Evolutionary conservation across 2,329 filamentous ascomycete genomes (phyloP), one percentile per base, ranked within the genome.

Genomic region (Trichoderma sp.): DNA sequence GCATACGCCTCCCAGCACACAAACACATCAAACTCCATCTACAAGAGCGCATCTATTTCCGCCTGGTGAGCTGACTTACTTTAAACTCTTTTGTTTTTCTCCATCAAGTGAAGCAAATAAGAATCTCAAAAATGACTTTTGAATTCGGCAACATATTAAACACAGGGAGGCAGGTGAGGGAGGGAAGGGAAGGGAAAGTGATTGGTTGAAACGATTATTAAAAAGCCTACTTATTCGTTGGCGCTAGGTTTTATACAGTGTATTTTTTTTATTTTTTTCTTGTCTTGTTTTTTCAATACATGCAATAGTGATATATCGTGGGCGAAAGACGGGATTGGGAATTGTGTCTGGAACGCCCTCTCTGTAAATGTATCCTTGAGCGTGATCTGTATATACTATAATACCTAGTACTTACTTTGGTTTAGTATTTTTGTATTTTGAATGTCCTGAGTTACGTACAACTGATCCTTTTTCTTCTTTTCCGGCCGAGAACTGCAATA

Each of bases 191-290:
- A 56, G 51, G 36, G 32, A 58, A 21, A 36, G 14, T 18, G 34
- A 21, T 47, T 47, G 36, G 36, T 26, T 68, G 65, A 56, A 68
- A 68, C 47, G 65, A 51, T 51, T 30, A 21, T 24, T 47, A 60
- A 66, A 68, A 68, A 68, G 56, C 36, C 28, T 32, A 60, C 53
- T 60, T 32, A 14, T 15, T 24, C 28, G 26, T 43, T 18, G 65
- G 65, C 56, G 56, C 65, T 60, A 26, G 56, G 28, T 47, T 68
- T 68, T 21, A 68, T 60, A 60, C 26, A 60, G n/a, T 67, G 53
- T 67, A 57, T 68, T 60, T 11, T 57, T 28, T 39, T 67, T 39
- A 30, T 9, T 5, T 14, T 4, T 57, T 11, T 47, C 21, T 65
- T 53, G 43, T 58, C n/a, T 24, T 57, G 53, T 39, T 24, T 53